These are phyloP conservation scores for Xylaria nigripes DNA, from an alignment of 495 filamentous ascomycete species.

Conservation along the genomic window DNA sequence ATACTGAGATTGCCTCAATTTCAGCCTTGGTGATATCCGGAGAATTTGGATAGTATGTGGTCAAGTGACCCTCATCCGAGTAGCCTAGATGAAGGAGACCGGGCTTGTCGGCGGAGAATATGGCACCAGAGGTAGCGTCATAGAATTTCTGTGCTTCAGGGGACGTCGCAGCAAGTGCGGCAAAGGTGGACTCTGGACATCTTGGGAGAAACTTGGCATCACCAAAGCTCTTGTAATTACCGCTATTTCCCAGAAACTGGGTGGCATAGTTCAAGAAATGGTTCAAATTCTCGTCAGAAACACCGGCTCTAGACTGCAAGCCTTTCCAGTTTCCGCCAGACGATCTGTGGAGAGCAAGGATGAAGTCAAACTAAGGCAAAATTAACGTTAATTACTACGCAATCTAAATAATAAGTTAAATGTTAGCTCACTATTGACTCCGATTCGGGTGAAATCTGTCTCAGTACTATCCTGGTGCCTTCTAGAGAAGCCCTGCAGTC, in stretches of 20 bases:
- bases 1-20: constrained; percentile 61
- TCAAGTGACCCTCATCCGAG: constrained; percentile 72
- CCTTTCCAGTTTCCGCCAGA: constrained; percentile 70
- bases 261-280: constrained; percentile 81
- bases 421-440: constrained; percentile 54
- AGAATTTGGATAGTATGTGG: constrained; percentile 87
- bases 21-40: constrained; percentile 78
- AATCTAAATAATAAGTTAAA: background rate
- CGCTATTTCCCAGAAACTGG: constrained; percentile 82
- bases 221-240: constrained; percentile 95
- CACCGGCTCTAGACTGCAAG: constrained; percentile 57
- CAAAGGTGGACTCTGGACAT: constrained; percentile 55
- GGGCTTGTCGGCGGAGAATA: constrained; percentile 62
- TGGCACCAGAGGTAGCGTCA: constrained; percentile 58
- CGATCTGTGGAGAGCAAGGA: constrained; percentile 66
- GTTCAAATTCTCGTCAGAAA: constrained; percentile 59
- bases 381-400: constrained; percentile 5
- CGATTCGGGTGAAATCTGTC: constrained; percentile 84
- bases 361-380: constrained; percentile 60
- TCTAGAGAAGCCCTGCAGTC: constrained; percentile 65
- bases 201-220: constrained; percentile 92
- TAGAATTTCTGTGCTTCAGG: constrained; percentile 54
- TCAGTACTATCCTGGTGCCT: constrained; percentile 75
- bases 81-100: constrained; percentile 81
- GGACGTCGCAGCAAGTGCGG: constrained; percentile 59